phyloP scores from a whole-genome alignment of 2,329 filamentous ascomycete species.

The Elsinoe australis region DNA sequence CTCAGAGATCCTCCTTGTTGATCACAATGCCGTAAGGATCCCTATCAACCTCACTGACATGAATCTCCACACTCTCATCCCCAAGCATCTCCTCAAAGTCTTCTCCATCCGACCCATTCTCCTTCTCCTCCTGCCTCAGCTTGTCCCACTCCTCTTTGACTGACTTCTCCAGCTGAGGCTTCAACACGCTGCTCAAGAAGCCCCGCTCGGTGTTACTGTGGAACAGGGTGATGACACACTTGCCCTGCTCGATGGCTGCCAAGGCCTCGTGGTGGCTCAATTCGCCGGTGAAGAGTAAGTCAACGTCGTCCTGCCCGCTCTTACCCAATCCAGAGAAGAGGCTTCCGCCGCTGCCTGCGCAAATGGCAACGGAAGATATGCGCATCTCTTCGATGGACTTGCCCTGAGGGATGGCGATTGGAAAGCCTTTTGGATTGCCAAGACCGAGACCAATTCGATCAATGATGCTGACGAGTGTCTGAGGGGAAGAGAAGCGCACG shows the following conservation, averaged over 20 bases:
- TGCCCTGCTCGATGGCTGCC: conserved; percentile 73
- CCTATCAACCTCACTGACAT: conserved; percentile 69
- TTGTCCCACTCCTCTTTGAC: conserved; percentile 51
- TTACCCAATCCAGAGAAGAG: conserved; percentile 56
- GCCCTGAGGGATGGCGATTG: conserved; percentile 56
- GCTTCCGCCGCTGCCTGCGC: conserved; percentile 77
- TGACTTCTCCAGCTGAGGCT: conserved; percentile 53
- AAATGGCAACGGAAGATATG: conserved; percentile 70
- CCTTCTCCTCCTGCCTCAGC: conserved; percentile 37
- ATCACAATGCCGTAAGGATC: conserved; percentile 80
- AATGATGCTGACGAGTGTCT: conserved; percentile 52
- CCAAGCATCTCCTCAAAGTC: conserved; percentile 42
- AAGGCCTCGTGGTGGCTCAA: conserved; percentile 89
- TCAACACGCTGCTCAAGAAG: conserved; percentile 67
- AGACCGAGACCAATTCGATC: conserved; percentile 54
- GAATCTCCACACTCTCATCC: conserved; percentile 53
- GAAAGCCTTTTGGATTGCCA: conserved; percentile 59
- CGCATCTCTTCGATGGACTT: conserved; percentile 45
- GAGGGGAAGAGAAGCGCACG: conserved; percentile 47
- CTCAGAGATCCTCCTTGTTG: conserved; percentile 28
- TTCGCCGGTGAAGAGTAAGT: conserved; percentile 85
- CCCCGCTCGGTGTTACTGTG: conserved; percentile 89
- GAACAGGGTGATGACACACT: conserved; percentile 75
- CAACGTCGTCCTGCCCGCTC: conserved; percentile 49
- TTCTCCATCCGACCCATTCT: conserved; percentile 30